Evolutionary conservation across 2,329 filamentous ascomycete genomes (phyloP).

Genomic region (Tolypocladium tropicale): DNA sequence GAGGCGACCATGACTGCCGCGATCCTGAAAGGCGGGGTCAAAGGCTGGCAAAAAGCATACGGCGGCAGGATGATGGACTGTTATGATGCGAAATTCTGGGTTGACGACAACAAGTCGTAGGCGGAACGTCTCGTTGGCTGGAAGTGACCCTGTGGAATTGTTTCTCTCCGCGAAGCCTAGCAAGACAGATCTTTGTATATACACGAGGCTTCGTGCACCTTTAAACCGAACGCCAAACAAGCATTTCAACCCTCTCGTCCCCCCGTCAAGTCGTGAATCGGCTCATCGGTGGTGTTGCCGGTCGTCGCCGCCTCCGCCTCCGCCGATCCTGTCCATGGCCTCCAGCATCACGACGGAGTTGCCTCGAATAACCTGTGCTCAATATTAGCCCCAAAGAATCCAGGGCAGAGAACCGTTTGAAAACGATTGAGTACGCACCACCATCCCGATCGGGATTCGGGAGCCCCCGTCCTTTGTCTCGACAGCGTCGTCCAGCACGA

Average conservation of each 20-base stretch:
- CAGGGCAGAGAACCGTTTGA: too few species aligned
- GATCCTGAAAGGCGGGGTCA: constrained; percentile 41
- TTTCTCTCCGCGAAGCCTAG: not conserved
- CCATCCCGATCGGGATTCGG: constrained; percentile 85
- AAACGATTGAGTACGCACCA: constrained; percentile 57
- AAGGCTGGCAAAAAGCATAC: constrained; percentile 42
- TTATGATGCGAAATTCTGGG: constrained; percentile 34
- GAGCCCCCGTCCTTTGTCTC: constrained; percentile 90
- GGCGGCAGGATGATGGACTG: constrained; percentile 36
- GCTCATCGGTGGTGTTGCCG: constrained; percentile 24
- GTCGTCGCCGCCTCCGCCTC: constrained; percentile 29
- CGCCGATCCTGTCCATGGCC: constrained; percentile 57
- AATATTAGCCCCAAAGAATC: not conserved
- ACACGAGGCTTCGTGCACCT: constrained; percentile 2
- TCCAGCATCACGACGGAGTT: constrained; percentile 99
- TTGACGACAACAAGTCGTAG: constrained; percentile 13
- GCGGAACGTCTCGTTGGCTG: constrained; percentile 1
- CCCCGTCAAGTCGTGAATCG: constrained; percentile 2
- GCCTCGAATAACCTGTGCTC: constrained; percentile 74
- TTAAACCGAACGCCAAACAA: constrained; percentile 25
- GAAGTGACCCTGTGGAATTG: not conserved
- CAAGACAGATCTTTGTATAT: not conserved
- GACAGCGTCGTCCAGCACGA: constrained; percentile 92
- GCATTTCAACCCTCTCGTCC: constrained; percentile 9
- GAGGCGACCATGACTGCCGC: constrained; percentile 32